Conservation (phyloP, 768 basidiomycete genomes). For the Leccinum subgranulosum region DNA sequence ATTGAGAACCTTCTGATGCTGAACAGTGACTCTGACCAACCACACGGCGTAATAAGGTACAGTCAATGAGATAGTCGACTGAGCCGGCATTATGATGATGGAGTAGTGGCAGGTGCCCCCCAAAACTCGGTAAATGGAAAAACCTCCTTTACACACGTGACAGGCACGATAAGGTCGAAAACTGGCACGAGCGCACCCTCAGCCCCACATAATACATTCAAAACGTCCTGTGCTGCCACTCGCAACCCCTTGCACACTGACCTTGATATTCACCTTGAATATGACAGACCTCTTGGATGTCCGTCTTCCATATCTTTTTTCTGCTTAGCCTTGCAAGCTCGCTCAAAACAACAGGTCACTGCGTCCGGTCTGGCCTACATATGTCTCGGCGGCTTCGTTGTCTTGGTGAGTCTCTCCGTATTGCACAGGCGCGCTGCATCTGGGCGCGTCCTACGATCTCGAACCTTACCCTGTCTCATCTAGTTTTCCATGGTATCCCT, state of each 20-base stretch:
- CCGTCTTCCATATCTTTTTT: constrained; percentile 8
- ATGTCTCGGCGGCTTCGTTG: constrained; percentile 56
- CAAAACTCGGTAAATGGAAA: too few species aligned
- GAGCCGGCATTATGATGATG: too few species aligned
- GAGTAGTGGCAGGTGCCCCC: too few species aligned
- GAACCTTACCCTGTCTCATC: not conserved
- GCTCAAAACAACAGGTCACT: constrained; percentile 42
- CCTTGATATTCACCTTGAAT: not conserved
- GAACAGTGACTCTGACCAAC: too few species aligned
- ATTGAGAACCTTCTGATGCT: too few species aligned
- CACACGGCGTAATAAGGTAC: too few species aligned
- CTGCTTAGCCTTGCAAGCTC: constrained; percentile 17
- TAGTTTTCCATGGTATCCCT: constrained; percentile 86
- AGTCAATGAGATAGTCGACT: too few species aligned
- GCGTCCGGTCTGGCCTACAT: constrained; percentile 56
- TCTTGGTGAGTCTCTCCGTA: constrained; percentile 34
- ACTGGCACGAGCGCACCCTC: too few species aligned
- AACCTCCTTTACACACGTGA: not conserved
- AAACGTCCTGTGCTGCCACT: too few species aligned
- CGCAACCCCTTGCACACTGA: too few species aligned
- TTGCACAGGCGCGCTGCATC: not conserved
- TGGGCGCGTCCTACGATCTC: too few species aligned
- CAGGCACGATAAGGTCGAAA: not conserved
- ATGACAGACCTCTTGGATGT: constrained; percentile 28
- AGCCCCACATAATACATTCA: too few species aligned